phyloP scores from a whole-genome alignment of 2,329 filamentous ascomycete species.

The Periconia macrospinosa region DNA sequence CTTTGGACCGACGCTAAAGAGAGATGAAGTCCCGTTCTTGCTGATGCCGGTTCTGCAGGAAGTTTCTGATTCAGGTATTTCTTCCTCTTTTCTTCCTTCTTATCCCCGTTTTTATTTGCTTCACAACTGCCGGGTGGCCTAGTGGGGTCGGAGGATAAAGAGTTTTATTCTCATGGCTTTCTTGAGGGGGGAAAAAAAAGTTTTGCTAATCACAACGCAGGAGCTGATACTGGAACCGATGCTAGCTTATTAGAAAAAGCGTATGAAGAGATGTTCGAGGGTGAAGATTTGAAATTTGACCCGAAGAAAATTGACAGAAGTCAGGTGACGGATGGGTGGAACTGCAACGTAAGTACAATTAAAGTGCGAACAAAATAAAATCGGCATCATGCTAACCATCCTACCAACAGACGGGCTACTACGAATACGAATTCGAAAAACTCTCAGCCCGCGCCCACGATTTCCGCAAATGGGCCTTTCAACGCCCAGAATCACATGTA shows the following conservation, averaged over 20 bases:
- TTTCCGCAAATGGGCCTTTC: slow-evolving; percentile 29
- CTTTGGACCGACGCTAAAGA: slow-evolving; percentile 58
- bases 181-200: no score
- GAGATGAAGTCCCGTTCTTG: slow-evolving; percentile 52
- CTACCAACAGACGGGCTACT: slow-evolving; percentile 27
- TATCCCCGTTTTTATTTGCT: background rate
- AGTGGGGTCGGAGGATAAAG: no score
- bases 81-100: background rate
- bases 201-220: slow-evolving; percentile 24
- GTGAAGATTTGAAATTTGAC: slow-evolving; percentile 55
- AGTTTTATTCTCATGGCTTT: no score
- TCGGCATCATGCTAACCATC: background rate
- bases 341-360: slow-evolving; percentile 57
- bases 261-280: slow-evolving; percentile 24
- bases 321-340: slow-evolving; percentile 69
- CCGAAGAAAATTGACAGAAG: slow-evolving; percentile 59
- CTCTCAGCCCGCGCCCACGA: slow-evolving; percentile 33
- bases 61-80: slow-evolving; percentile 59
- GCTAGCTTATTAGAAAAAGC: slow-evolving; percentile 50
- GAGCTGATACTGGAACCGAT: slow-evolving; percentile 72
- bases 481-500: slow-evolving; percentile 31
- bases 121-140: no score
- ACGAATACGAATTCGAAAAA: slow-evolving; percentile 29
- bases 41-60: slow-evolving; percentile 78
- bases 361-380: no score